Evolutionary conservation across 2,329 filamentous ascomycete genomes (phyloP).

Genomic region (Diplodia scrobiculata): DNA sequence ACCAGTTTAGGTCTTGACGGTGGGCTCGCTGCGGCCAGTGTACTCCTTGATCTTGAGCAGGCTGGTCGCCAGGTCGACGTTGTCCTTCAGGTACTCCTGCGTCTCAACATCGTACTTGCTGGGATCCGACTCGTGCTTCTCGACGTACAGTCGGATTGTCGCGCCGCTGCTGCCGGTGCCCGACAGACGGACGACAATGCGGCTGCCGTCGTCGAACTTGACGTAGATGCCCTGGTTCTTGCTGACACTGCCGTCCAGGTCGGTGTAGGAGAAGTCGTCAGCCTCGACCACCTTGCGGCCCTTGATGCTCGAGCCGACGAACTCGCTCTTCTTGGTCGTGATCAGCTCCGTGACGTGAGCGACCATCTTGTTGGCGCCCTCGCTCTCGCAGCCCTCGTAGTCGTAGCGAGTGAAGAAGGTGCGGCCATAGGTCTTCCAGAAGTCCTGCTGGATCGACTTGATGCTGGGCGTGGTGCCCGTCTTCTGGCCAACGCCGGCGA

Average conservation of each 20-base stretch:
- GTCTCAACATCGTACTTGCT: slow-evolving; percentile 78
- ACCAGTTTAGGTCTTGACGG: slow-evolving; percentile 80
- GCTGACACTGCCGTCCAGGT: slow-evolving; percentile 94
- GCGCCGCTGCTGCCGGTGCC: slow-evolving; percentile 94
- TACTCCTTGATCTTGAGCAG: slow-evolving; percentile 93
- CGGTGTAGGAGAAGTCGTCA: slow-evolving; percentile 97
- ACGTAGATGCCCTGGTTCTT: slow-evolving; percentile 96
- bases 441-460: slow-evolving; percentile 92
- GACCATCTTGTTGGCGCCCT: slow-evolving; percentile 88
- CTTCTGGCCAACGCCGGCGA: slow-evolving; percentile 86
- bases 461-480: slow-evolving; percentile 84
- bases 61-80: slow-evolving; percentile 80
- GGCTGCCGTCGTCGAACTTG: slow-evolving; percentile 90
- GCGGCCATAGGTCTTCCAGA: slow-evolving; percentile 94
- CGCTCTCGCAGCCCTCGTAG: slow-evolving; percentile 91
- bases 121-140: slow-evolving; percentile 86
- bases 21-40: slow-evolving; percentile 86
- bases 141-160: slow-evolving; percentile 94
- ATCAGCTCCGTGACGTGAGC: slow-evolving; percentile 78
- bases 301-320: slow-evolving; percentile 78
- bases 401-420: slow-evolving; percentile 99
- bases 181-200: slow-evolving; percentile 91
- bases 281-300: slow-evolving; percentile 85
- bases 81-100: slow-evolving; percentile 90
- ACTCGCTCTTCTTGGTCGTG: slow-evolving; percentile 66